These are phyloP conservation scores for Rhodotorula toruloides DNA, from an alignment of 768 basidiomycete genomes.

Conservation along the genomic window DNA sequence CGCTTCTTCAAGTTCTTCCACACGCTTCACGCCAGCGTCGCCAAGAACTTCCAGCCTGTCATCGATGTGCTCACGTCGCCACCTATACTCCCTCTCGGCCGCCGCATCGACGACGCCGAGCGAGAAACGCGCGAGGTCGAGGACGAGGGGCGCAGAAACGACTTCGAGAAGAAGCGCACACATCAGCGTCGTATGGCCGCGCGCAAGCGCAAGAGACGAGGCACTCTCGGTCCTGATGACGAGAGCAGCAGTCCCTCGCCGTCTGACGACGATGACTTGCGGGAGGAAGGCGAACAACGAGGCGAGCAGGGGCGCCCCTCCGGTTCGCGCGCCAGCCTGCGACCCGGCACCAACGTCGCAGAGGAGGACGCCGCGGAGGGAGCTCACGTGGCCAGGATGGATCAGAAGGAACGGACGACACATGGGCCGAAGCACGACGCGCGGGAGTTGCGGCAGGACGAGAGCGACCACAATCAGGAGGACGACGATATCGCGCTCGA, in stretches of 20 bases:
- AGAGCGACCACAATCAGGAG: neutral
- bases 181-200: neutral
- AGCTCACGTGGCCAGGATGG: too few species aligned
- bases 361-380: neutral
- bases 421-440: neutral
- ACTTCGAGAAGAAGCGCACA: neutral
- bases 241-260: too few species aligned
- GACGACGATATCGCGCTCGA: slow-evolving; percentile 1
- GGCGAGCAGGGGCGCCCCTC: too few species aligned
- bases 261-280: too few species aligned
- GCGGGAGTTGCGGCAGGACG: neutral
- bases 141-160: too few species aligned
- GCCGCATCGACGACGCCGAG: neutral
- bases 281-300: too few species aligned
- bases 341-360: too few species aligned
- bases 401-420: neutral
- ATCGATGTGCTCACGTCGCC: neutral
- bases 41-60: slow-evolving; percentile 23
- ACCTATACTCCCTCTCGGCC: neutral
- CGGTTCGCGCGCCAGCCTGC: too few species aligned
- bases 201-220: neutral
- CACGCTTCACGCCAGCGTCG: neutral
- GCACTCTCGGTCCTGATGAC: neutral
- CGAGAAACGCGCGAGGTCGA: slow-evolving; percentile 2
- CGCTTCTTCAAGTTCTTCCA: slow-evolving; percentile 15